Percentiles rank a stretch among this genome's conserved stretches.
Conservation (phyloP, 1,284 basidiomycete species). For the Ganoderma multipileum region DNA sequence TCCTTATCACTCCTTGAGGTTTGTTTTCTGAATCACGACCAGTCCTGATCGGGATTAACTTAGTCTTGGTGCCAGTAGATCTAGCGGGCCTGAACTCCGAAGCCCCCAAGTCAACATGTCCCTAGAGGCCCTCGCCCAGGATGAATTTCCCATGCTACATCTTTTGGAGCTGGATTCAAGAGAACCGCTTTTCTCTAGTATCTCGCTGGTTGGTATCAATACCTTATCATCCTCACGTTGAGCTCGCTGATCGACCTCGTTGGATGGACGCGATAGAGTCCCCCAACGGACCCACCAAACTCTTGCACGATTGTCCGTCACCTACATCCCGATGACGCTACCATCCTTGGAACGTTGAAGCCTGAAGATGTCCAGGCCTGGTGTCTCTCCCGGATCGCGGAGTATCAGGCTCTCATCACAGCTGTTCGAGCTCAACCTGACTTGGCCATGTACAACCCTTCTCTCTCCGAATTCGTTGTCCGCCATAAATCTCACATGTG, state of each 20-base stretch:
- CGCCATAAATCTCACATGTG: not conserved
- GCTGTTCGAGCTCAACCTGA: not conserved
- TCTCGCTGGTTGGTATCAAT: not conserved
- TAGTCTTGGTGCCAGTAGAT: too few species aligned
- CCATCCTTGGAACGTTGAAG: not conserved
- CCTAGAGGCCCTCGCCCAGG: not conserved
- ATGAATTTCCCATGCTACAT: not conserved
- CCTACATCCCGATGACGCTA: not conserved
- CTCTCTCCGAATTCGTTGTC: not conserved
- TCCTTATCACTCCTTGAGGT: too few species aligned
- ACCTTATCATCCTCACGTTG: not conserved
- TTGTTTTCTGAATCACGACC: not conserved
- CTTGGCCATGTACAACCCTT: not conserved
- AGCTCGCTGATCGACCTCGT: not conserved
- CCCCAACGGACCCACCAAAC: not conserved
- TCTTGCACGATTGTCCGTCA: not conserved
- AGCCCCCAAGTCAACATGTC: too few species aligned
- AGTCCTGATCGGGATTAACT: too few species aligned
- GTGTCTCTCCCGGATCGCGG: not conserved
- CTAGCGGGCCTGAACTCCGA: too few species aligned
- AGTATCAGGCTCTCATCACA: not conserved
- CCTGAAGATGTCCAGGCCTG: not conserved
- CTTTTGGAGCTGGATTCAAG: not conserved
- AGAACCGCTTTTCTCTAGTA: not conserved
- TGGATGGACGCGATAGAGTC: not conserved